phyloP scores from a whole-genome alignment of 2,329 filamentous ascomycete species.

The Pseudopithomyces maydicus region DNA sequence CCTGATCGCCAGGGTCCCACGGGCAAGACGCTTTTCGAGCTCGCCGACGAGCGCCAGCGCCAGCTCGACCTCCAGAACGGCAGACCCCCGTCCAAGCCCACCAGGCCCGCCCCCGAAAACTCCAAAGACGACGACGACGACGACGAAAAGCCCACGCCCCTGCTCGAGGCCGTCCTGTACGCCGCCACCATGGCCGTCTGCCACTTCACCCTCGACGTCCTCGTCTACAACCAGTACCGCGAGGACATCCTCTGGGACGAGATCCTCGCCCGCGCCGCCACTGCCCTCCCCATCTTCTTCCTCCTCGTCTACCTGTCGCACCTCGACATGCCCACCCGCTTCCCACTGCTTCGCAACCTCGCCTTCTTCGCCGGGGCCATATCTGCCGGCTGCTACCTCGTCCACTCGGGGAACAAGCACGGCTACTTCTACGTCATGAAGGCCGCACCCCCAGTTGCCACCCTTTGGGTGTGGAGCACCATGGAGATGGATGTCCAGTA shows the following conservation, averaged over 20 bases:
- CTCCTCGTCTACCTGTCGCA: conserved; percentile 52
- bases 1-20: conserved; percentile 68
- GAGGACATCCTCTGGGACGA: conserved; percentile 65
- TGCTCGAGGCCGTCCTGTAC: conserved; percentile 56
- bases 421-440: conserved; percentile 92
- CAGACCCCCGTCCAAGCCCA: conserved; percentile 38
- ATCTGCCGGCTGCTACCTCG: conserved; percentile 74
- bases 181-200: conserved; percentile 68
- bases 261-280: conserved; percentile 59
- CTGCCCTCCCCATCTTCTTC: conserved; percentile 51
- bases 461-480: conserved; percentile 91
- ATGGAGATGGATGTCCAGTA: conserved; percentile 78
- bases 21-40: conserved; percentile 72
- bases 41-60: conserved; percentile 66
- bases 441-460: conserved; percentile 83
- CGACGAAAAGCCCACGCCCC: conserved; percentile 52
- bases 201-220: conserved; percentile 77
- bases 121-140: conserved; percentile 47
- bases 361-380: conserved; percentile 69
- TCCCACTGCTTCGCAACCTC: conserved; percentile 52
- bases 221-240: conserved; percentile 81
- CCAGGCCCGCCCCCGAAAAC: conserved; percentile 41
- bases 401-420: conserved; percentile 78
- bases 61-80: conserved; percentile 54
- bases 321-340: conserved; percentile 46